Evolutionary conservation across 768 basidiomycete genomes (phyloP), one percentile per base, ranked within the genome.

Genomic region (Cubamyces sp.): DNA sequence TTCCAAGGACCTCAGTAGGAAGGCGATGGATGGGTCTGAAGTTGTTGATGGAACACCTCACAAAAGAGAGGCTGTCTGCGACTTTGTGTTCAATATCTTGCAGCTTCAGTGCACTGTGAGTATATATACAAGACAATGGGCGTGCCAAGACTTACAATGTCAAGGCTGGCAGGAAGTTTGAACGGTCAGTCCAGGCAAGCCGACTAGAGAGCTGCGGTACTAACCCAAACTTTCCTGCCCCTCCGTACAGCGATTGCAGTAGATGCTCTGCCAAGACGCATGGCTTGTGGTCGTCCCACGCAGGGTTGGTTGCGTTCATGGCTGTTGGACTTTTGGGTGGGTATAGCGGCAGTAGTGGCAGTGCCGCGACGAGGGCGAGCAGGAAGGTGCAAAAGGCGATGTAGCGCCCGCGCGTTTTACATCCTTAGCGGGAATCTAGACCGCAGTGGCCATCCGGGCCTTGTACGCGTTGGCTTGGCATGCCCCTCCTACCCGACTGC

Each of bases 1-100:
- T 48, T n/a, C 41, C 53, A 40, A 66, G 56, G 41, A 61, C 19
- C 41, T 66, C 64, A 1, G 48, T 43, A 2, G 64, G 64, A n/a
- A 66, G 57, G 8, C 54, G 28, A 48, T 66, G 56, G 12, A 66
- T 54, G 1, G 56, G 47, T 5, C 50, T 45, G 34, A 39, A 48
- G 37, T 43, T 25, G 42, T 66, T 66, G 49, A 64, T 41, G 45
- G 19, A 40, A 14, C 50, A 51, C n/a, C 54, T 45, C 16, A 54
- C 46, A 48, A 46, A 43, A 7, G 63, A 59, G 25, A 59, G 57
- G 9, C 49, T 52, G 28, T n/a, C 18, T 6, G 48, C 57, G 18
- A 59, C 28, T 5, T 41, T 37, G 26, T 39, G 57, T 11, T 57
- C 56, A 6, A 57, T 19, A 21, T 39, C 37, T 37, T 48, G 34